Conservation (phyloP, 805 yeast species). For the Cyberlindnera mrakii region DNA sequence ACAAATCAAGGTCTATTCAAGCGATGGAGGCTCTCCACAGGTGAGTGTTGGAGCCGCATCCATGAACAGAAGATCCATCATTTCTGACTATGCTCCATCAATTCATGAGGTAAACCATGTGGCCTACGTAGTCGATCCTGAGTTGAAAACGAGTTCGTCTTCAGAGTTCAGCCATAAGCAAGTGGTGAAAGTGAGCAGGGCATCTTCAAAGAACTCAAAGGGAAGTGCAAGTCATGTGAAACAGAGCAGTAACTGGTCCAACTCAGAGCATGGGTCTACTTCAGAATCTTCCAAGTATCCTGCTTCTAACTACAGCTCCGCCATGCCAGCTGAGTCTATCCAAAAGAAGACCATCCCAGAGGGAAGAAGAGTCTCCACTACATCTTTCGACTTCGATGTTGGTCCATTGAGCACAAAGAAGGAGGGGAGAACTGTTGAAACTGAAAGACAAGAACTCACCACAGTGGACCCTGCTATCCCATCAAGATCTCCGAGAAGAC, state of each 20-base stretch:
- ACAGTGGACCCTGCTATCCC: conserved; percentile 19
- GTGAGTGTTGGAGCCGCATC: neutral
- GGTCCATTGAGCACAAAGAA: conserved; percentile 18
- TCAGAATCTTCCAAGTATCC: conserved; percentile 2
- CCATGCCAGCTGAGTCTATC: neutral
- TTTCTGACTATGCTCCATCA: conserved; percentile 23
- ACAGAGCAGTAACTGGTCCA: neutral
- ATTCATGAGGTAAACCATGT: conserved; percentile 22
- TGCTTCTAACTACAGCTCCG: neutral
- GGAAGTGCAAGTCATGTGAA: conserved; percentile 3
- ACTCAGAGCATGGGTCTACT: conserved; percentile 1
- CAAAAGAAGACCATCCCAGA: conserved; percentile 1
- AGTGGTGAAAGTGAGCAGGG: conserved; percentile 15
- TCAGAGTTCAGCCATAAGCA: conserved; percentile 1
- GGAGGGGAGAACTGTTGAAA: conserved; percentile 1
- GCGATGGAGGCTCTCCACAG: no score
- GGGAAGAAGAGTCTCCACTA: conserved; percentile 8
- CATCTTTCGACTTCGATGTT: conserved; percentile 18
- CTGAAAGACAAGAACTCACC: conserved; percentile 11
- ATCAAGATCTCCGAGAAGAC: conserved; percentile 25
- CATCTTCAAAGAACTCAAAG: conserved; percentile 5
- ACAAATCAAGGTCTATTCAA: no score
- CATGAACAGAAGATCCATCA: conserved; percentile 17
- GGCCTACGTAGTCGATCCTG: conserved; percentile 13
- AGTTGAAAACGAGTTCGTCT: neutral